Base-by-base conservation (phyloP, 2,329 filamentous ascomycete genomes). In the Teratosphaeria gauchensis region DNA sequence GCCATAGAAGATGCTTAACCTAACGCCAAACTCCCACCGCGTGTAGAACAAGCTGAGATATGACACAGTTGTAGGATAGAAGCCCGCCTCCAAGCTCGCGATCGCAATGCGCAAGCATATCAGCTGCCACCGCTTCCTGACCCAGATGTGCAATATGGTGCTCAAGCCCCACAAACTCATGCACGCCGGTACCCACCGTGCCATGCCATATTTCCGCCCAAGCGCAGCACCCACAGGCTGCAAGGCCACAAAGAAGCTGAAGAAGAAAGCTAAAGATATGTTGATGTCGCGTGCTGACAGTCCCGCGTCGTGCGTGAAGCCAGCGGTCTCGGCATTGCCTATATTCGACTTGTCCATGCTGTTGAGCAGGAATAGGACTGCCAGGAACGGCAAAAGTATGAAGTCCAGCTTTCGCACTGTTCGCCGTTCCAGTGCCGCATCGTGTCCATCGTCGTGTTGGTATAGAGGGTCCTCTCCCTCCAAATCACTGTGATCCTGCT, bases 21-120 rank as follows among this genome's bases (percentile, higher is more conserved):
- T 75, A 16, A 75, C 74, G 3, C 76, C 82, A 59, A 84, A 82
- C 62, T 84, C 81, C 68, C 77, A 83, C 52, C 79, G 77, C 4
- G 80, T 81, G 64, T 84, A 84, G 67, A 83, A 84, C 56, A 81
- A 72, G 19, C 80, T 80, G 31, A 84, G 74, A 62, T 84, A 84
- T n/a, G 77, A 77, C 16, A 84, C 80, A 1, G 80, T 79, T 0
- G 81, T 81, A 3, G 82, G 80, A 62, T 84, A 84, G 65, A 85
- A 84, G 2, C 82, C 82, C 54, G 81, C 79, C 73, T 81, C 78
- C 24, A 81, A 67, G 31, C 70, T 72, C 0, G 78, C 79, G 51
- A 81, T 78, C 2, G 76, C 59, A 19, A 77, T 74, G 35, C 79
- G 66, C 60, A 81, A 61, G 24, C 71, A 62, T 38, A 77, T 77